Base-by-base conservation (phyloP, 805 yeast genomes). In the Candida xyloterini region DNA sequence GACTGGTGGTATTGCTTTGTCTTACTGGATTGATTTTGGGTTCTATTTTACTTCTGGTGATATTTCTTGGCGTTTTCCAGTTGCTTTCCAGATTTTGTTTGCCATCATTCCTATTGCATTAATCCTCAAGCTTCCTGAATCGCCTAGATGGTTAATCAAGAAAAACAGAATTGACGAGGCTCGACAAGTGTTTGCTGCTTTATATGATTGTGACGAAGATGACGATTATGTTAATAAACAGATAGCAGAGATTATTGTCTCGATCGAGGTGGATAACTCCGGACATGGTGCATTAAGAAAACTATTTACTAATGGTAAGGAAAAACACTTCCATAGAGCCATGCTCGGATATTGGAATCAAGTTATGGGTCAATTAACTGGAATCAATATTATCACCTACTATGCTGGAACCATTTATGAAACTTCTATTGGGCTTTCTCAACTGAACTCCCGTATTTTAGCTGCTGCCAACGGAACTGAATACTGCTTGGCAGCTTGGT, bases 391-490 rank as follows among this genome's bases (percentile, higher is more conserved):
- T 38, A 73, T 78, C 27, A 68, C 77, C 1, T 78, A 75, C 52
- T 78, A 77, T 47, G 80, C 82, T 0, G 79, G 80, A 4, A 65
- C 74, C 53, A 74, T 77, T 33, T 76, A 73, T 48, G 70, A 68
- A 40, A 58, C 65, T 24, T 70, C 69, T 41, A 66, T 74, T 44
- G 71, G 73, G 13, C 65, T 75, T 65, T 38, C 66, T 10, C 59
- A 74, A 1, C 51, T 67, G 25, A 54, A 59, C 18, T 59, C 77
- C 7, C 57, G 70, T 46, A 61, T 69, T 15, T 56, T 74, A 21
- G 49, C 49, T 14, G 49, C 49, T 8, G 35, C 41, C 14, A 45
- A 45, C 31, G 49, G 49, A 14, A 40, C 52, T 3, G 56, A 50
- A 37, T 55, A 53, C 31, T 48, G 50, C 24, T 10, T 55, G 11